phyloP scores from a whole-genome alignment of 805 yeast species.

The Cyberlindnera euphorbiae region DNA sequence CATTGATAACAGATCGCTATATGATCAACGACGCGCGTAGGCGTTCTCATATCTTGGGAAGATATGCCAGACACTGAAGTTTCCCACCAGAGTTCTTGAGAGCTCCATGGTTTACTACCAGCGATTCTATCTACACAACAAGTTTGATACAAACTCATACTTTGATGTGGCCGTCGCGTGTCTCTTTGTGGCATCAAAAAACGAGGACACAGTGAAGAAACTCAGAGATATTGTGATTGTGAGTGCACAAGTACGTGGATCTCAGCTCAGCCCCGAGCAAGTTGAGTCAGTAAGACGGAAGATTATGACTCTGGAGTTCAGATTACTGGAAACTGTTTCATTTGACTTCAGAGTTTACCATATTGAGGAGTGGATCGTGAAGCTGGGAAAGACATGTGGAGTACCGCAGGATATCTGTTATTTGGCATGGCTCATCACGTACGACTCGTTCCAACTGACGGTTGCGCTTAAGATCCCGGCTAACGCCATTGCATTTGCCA shows the following conservation, averaged over 20 bases:
- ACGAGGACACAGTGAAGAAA: slow-evolving; percentile 81
- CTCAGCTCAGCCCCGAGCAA: slow-evolving; percentile 26
- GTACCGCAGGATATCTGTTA: slow-evolving; percentile 44
- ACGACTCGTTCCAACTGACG: slow-evolving; percentile 69
- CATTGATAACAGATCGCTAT: slow-evolving; percentile 45
- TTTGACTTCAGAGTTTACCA: slow-evolving; percentile 75
- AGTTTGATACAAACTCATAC: slow-evolving; percentile 48
- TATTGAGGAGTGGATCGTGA: slow-evolving; percentile 62
- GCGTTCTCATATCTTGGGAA: slow-evolving; percentile 51
- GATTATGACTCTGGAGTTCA: slow-evolving; percentile 60
- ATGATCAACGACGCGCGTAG: slow-evolving; percentile 47
- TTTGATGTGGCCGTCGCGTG: slow-evolving; percentile 66
- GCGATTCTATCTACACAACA: slow-evolving; percentile 60
- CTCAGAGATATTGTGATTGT: slow-evolving; percentile 52
- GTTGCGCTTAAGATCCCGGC: slow-evolving; percentile 66
- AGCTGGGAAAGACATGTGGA: slow-evolving; percentile 47
- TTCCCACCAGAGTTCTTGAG: slow-evolving; percentile 67
- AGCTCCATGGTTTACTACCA: slow-evolving; percentile 72
- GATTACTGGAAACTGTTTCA: slow-evolving; percentile 67
- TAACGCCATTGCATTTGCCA: slow-evolving; percentile 69
- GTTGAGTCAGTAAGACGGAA: slow-evolving; percentile 53
- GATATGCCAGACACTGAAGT: slow-evolving; percentile 47
- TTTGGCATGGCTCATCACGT: slow-evolving; percentile 70
- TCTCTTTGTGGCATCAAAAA: slow-evolving; percentile 66
- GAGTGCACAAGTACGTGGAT: slow-evolving; percentile 31